Evolutionary conservation across 2,329 filamentous ascomycete genomes (phyloP).

Genomic region (Hypoxylon sp.): DNA sequence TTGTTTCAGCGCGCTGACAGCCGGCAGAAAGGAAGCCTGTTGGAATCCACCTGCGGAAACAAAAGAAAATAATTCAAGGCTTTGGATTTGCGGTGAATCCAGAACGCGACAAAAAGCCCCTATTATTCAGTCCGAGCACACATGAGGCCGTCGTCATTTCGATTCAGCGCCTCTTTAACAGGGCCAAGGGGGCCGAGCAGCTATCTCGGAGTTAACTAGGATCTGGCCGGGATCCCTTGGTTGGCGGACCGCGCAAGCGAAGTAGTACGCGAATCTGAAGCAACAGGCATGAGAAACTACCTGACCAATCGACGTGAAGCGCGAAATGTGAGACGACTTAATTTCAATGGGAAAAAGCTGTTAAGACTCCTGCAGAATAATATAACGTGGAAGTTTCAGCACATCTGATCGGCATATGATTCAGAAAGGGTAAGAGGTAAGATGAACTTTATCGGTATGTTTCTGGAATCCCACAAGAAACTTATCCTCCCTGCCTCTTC

Average conservation of each 20-base stretch:
- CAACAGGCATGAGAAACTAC: conserved; percentile 25
- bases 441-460: conserved; percentile 35
- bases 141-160: conserved; percentile 43
- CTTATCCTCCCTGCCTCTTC: conserved; percentile 3
- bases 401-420: conserved; percentile 33
- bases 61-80: conserved; percentile 11
- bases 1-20: conserved; percentile 6
- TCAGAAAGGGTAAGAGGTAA: conserved; percentile 23
- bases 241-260: conserved; percentile 25
- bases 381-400: conserved; percentile 38
- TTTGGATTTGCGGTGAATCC: conserved; percentile 19
- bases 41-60: conserved; percentile 13
- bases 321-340: conserved; percentile 43
- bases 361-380: conserved; percentile 17
- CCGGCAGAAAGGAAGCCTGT: conserved; percentile 2
- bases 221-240: conserved; percentile 31
- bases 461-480: conserved; percentile 26
- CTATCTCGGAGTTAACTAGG: conserved; percentile 33
- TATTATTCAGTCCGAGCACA: conserved; percentile 27
- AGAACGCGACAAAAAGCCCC: conserved; percentile 25
- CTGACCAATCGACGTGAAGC: conserved; percentile 30
- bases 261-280: conserved; percentile 37
- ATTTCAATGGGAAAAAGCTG: conserved; percentile 31
- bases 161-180: conserved; percentile 33
- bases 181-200: conserved; percentile 11